phyloP scores from a whole-genome alignment of 1,139 yeast species.

The Candida sanyaensis region DNA sequence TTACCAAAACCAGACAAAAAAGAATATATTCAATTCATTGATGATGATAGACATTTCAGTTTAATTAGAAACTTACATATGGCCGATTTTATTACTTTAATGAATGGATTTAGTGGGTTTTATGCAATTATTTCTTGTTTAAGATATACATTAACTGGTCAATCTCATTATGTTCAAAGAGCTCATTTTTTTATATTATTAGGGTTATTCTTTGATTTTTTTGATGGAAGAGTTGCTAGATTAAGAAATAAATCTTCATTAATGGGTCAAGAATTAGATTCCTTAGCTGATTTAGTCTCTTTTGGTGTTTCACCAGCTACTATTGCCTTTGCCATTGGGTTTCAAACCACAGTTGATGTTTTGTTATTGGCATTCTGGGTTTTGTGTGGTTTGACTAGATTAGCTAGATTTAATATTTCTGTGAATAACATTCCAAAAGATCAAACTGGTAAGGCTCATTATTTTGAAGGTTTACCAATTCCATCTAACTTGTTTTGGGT shows the following conservation, averaged over 20 bases:
- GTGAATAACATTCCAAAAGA: conserved; percentile 93
- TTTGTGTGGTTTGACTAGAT: conserved; percentile 87
- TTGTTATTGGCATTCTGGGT: conserved; percentile 81
- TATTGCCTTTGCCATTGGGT: conserved; percentile 88
- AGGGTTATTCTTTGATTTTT: conserved; percentile 92
- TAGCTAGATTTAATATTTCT: conserved; percentile 94
- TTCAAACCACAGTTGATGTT: conserved; percentile 80
- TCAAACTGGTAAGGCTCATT: conserved; percentile 72
- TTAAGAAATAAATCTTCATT: conserved; percentile 87
- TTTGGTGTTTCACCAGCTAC: conserved; percentile 95
- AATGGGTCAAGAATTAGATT: conserved; percentile 97
- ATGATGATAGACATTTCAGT: conserved; percentile 77
- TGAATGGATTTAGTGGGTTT: conserved; percentile 90
- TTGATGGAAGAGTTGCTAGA: conserved; percentile 96
- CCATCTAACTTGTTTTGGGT: conserved; percentile 86
- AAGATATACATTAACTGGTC: conserved; percentile 70
- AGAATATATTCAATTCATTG: conserved; percentile 76
- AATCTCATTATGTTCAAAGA: conserved; percentile 74
- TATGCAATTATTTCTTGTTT: conserved; percentile 85
- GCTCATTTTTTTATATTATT: conserved; percentile 86
- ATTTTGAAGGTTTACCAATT: conserved; percentile 94
- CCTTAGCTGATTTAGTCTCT: conserved; percentile 90
- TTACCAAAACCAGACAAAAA: conserved; percentile 66
- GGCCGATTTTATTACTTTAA: conserved; percentile 93
- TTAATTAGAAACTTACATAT: conserved; percentile 80